A percentile compares a stretch with the other conserved stretches of the same genome.
These are phyloP conservation scores for Tricholoma bakamatsutake DNA, from an alignment of 768 basidiomycete genomes.

Conservation along the genomic window DNA sequence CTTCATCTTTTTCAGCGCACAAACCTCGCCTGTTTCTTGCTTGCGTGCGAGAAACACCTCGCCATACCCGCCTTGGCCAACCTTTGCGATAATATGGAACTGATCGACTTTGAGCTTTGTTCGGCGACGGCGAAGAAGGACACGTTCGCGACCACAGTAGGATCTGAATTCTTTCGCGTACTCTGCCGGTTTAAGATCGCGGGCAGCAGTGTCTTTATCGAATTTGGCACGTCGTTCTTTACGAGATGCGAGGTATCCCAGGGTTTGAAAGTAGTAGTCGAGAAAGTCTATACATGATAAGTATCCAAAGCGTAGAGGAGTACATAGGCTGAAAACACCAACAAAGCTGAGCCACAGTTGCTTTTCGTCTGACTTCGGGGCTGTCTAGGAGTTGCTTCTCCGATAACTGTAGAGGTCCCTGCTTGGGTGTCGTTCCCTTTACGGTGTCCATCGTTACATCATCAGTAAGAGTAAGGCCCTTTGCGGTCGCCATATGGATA, in stretches of 20 bases:
- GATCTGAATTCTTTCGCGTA: conserved; percentile 82
- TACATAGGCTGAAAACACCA: conserved; percentile 23
- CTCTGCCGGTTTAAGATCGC: conserved; percentile 51
- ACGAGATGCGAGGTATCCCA: conserved; percentile 83
- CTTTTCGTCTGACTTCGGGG: conserved; percentile 87
- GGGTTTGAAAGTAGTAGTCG: conserved; percentile 95
- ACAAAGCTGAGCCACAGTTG: conserved; percentile 97
- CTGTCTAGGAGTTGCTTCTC: conserved; percentile 82
- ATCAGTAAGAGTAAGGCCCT: conserved; percentile 41
- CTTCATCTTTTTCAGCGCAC: conserved; percentile 95
- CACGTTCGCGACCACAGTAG: conserved; percentile 91
- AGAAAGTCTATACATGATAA: conserved; percentile 64
- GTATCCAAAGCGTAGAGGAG: conserved; percentile 2
- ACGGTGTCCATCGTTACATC: conserved; percentile 73
- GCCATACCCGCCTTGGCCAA: conserved; percentile 98
- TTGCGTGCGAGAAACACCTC: conserved; percentile 96
- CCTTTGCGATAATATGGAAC: conserved; percentile 97
- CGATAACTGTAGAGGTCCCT: conserved; percentile 64
- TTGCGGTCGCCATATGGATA: conserved; percentile 75
- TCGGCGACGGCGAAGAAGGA: conserved; percentile 84
- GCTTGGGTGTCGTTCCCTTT: conserved; percentile 49
- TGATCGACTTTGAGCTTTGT: conserved; percentile 91
- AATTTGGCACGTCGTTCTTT: conserved; percentile 82
- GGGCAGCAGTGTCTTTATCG: conserved; percentile 71
- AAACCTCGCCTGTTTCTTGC: conserved; percentile 93